Conservation (phyloP, 176 grass and related monocot species). For the Aechmea fasciata region DNA sequence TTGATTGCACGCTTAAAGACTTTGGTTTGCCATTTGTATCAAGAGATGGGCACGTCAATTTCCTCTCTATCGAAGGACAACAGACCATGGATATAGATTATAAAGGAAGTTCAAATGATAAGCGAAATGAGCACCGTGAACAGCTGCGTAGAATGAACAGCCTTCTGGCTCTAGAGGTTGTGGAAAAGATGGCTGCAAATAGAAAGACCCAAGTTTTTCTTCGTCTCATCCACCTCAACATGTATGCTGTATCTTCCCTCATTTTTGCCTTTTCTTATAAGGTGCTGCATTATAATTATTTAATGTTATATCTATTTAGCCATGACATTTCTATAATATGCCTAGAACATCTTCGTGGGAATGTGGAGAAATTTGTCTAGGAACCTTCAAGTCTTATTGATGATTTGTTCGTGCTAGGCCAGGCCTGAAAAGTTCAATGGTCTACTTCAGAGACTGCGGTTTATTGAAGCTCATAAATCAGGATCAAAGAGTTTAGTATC, state of each 20-base stretch:
- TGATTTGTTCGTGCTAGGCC: constrained; percentile 34
- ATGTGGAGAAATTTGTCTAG: not conserved
- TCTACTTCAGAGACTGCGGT: constrained; percentile 61
- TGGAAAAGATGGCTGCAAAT: constrained; percentile 62
- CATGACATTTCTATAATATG: too few relatives aligned
- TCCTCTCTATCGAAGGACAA: constrained; percentile 28
- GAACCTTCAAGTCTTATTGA: constrained; percentile 30
- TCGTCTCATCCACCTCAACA: constrained; percentile 66
- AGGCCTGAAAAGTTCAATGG: constrained; percentile 84
- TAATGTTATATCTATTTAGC: too few relatives aligned
- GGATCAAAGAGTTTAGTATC: constrained; percentile 35
- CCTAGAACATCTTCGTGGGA: too few relatives aligned
- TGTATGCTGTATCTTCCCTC: constrained; percentile 38
- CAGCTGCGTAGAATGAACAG: constrained; percentile 55
- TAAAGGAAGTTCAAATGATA: constrained; percentile 34
- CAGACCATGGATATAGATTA: constrained; percentile 42
- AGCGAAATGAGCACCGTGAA: constrained; percentile 41
- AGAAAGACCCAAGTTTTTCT: constrained; percentile 68
- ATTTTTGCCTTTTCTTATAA: not conserved
- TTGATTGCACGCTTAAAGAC: constrained; percentile 66
- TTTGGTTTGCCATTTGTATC: constrained; percentile 37
- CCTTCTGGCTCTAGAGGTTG: constrained; percentile 55
- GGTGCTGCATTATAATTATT: not conserved
- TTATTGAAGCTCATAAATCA: constrained; percentile 62
- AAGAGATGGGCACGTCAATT: constrained; percentile 18